Percentiles rank a stretch among this genome's conserved stretches.
Evolutionary conservation across 306 rosid species (phyloP).

Genomic region (Delonix regia): DNA sequence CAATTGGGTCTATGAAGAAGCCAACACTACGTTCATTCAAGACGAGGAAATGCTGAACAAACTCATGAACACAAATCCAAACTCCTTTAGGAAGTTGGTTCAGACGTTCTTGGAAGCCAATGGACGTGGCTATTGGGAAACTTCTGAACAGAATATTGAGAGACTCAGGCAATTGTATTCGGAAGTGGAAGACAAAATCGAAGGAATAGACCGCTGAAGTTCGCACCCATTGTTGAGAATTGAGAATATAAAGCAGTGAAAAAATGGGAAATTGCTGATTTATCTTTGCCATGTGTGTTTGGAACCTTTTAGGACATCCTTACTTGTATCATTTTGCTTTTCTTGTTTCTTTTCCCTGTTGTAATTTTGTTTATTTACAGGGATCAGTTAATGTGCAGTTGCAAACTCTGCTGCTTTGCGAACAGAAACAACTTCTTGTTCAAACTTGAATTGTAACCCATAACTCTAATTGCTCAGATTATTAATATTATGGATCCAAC

Average conservation of each 20-base stretch:
- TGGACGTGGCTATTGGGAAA: constrained; percentile 99
- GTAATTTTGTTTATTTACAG: constrained; percentile 45
- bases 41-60: constrained; percentile 90
- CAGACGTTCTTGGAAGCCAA: constrained; percentile 98
- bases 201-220: constrained; percentile 83
- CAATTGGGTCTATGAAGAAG: constrained; percentile 99
- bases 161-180: constrained; percentile 77
- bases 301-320: constrained; percentile 31
- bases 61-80: constrained; percentile 89
- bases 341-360: constrained; percentile 36
- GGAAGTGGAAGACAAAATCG: constrained; percentile 97
- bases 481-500: neutral
- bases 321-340: constrained; percentile 39
- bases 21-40: constrained; percentile 89
- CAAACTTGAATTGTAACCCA: constrained; percentile 5
- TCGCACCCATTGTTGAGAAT: constrained; percentile 16
- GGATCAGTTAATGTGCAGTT: constrained; percentile 47
- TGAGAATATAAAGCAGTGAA: constrained; percentile 36
- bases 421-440: constrained; percentile 32
- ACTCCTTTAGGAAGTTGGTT: constrained; percentile 89
- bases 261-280: constrained; percentile 40
- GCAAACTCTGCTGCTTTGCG: constrained; percentile 9
- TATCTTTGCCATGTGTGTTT: constrained; percentile 18
- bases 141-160: constrained; percentile 81
- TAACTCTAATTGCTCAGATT: constrained; percentile 1